Conservation (phyloP, 495 filamentous ascomycete genomes). For the Hyaloscypha bicolor region DNA sequence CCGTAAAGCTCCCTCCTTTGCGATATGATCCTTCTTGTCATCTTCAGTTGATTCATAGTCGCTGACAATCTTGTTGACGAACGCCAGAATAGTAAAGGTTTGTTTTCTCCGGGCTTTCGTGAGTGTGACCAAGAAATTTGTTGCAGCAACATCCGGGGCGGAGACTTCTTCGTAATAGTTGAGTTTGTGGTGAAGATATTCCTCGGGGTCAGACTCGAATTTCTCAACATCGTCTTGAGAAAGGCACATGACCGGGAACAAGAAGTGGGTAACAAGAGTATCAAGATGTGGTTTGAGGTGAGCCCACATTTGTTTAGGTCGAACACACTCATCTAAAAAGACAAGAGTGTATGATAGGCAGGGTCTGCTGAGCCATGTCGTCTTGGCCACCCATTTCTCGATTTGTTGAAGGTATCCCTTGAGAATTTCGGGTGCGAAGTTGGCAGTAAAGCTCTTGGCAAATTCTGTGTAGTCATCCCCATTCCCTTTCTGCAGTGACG, state of each 20-base stretch:
- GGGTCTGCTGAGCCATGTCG: constrained; percentile 91
- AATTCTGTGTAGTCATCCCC: constrained; percentile 73
- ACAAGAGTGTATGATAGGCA: constrained; percentile 89
- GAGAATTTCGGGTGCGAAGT: constrained; percentile 93
- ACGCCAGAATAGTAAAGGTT: constrained; percentile 89
- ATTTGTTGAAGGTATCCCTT: constrained; percentile 91
- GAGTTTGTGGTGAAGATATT: constrained; percentile 94
- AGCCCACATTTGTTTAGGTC: constrained; percentile 95
- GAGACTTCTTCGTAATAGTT: constrained; percentile 98
- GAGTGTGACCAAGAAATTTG: constrained; percentile 91
- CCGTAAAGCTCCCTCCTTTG: constrained; percentile 93
- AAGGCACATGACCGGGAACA: constrained; percentile 94
- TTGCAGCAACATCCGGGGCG: constrained; percentile 92
- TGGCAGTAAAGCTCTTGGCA: constrained; percentile 85
- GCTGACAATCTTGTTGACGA: constrained; percentile 92
- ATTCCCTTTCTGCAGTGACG: constrained; percentile 65
- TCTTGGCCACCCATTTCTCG: constrained; percentile 95
- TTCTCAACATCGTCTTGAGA: constrained; percentile 91
- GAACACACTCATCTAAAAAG: constrained; percentile 95
- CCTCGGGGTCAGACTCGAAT: constrained; percentile 90
- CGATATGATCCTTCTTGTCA: constrained; percentile 84
- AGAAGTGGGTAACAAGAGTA: constrained; percentile 85
- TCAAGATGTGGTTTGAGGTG: constrained; percentile 91
- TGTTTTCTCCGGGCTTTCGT: constrained; percentile 95
- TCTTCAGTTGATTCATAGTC: constrained; percentile 79